phyloP scores from a whole-genome alignment of 192 early-diverging fungal genomes.

The Coemansia sp. region DNA sequence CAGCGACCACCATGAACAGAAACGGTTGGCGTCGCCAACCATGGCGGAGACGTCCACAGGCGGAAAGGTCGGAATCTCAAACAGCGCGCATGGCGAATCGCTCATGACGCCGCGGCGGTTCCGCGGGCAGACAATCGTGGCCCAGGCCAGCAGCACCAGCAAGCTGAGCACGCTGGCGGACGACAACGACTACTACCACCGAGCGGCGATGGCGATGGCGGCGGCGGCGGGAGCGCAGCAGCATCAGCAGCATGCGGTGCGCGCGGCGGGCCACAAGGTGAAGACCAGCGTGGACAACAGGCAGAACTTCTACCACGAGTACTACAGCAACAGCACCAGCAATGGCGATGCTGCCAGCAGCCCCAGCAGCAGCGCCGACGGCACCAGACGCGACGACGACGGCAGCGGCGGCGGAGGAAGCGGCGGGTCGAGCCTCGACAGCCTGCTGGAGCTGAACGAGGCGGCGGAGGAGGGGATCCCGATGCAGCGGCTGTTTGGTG shows the following conservation, averaged over 20 bases:
- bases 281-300: slow-evolving; percentile 3
- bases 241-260: slow-evolving; percentile 13
- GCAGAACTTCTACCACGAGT: not conserved
- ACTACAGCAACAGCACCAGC: not conserved
- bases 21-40: not conserved
- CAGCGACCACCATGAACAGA: not conserved
- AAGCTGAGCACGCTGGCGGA: slow-evolving; percentile 12
- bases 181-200: too few species aligned
- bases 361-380: not conserved
- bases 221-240: too few species aligned
- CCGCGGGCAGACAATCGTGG: slow-evolving; percentile 6
- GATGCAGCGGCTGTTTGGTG: slow-evolving; percentile 8
- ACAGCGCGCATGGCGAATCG: not conserved
- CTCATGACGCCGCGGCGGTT: slow-evolving; percentile 11
- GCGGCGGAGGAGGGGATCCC: not conserved
- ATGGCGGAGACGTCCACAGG: too few species aligned
- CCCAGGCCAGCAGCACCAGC: slow-evolving; percentile 16
- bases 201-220: too few species aligned
- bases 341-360: too few species aligned
- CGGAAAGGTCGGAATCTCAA: not conserved
- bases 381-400: not conserved
- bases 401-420: not conserved
- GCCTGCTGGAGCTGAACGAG: not conserved
- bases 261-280: not conserved
- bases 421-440: slow-evolving; percentile 8